Conservation (phyloP, 2,329 filamentous ascomycete genomes). For the Penicillium sp. region DNA sequence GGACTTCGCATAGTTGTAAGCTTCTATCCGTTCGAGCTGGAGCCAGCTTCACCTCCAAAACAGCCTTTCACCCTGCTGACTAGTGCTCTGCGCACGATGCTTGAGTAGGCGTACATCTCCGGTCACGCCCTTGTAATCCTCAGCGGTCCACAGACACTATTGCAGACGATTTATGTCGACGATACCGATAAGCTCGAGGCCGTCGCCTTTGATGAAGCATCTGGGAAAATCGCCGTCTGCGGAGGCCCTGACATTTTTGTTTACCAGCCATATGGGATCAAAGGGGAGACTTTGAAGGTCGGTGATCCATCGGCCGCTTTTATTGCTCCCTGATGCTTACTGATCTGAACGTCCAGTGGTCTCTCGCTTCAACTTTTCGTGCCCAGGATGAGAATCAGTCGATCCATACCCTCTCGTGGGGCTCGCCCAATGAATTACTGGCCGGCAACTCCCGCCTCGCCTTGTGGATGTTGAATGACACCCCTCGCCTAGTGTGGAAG, state of each 20-base stretch:
- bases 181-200: constrained; percentile 63
- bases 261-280: constrained; percentile 67
- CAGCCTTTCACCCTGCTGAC: constrained; percentile 5
- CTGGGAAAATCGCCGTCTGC: constrained; percentile 78
- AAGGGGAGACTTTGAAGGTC: constrained; percentile 69
- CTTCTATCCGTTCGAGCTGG: not conserved
- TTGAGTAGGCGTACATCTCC: constrained; percentile 71
- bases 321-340: constrained; percentile 18
- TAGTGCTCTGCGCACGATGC: constrained; percentile 9
- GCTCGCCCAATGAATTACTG: constrained; percentile 74
- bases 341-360: constrained; percentile 42
- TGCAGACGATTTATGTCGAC: constrained; percentile 89
- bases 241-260: constrained; percentile 63
- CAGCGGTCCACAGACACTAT: constrained; percentile 62
- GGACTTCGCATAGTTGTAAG: constrained; percentile 66
- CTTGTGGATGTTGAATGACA: constrained; percentile 57
- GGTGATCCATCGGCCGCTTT: constrained; percentile 19
- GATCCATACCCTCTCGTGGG: constrained; percentile 72
- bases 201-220: constrained; percentile 71
- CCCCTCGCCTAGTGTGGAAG: constrained; percentile 58
- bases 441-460: constrained; percentile 65
- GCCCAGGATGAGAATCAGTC: constrained; percentile 40
- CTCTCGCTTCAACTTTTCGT: constrained; percentile 48
- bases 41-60: not conserved
- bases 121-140: constrained; percentile 84